Percentiles rank a stretch among this genome's conserved stretches.
phyloP scores from a whole-genome alignment of 1,139 yeast species.

The Suhomyces bokatorum region DNA sequence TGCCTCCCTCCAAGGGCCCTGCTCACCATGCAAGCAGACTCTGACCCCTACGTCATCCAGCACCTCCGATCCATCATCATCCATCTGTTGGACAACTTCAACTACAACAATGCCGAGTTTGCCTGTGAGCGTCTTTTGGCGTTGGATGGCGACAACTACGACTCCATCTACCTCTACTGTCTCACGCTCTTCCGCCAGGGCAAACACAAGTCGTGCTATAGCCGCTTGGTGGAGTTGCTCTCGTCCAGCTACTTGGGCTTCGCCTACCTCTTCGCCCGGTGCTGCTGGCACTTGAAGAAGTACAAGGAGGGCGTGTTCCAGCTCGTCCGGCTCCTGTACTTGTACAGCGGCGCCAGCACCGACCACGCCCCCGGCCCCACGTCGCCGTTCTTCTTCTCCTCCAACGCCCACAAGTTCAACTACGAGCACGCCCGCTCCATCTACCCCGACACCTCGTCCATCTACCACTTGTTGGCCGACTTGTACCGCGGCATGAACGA shows the following conservation, averaged over 20 bases:
- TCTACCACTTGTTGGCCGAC: slow-evolving; percentile 70
- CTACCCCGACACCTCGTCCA: slow-evolving; percentile 64
- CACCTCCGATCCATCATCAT: slow-evolving; percentile 58
- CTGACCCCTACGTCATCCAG: slow-evolving; percentile 27
- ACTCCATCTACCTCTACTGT: slow-evolving; percentile 64
- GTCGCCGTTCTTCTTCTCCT: slow-evolving; percentile 21
- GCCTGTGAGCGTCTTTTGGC: slow-evolving; percentile 77
- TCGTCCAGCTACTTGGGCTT: slow-evolving; percentile 63
- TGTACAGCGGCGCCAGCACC: slow-evolving; percentile 37
- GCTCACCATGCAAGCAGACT: slow-evolving; percentile 7
- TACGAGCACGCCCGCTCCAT: slow-evolving; percentile 39
- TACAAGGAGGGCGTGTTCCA: slow-evolving; percentile 66
- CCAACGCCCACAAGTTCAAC: slow-evolving; percentile 29
- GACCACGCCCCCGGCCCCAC: slow-evolving; percentile 7
- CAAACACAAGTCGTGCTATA: slow-evolving; percentile 62
- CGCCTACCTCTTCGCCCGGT: slow-evolving; percentile 64
- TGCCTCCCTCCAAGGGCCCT: too few species aligned
- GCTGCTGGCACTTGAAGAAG: slow-evolving; percentile 58
- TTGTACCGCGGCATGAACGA: slow-evolving; percentile 56
- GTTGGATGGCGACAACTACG: slow-evolving; percentile 47
- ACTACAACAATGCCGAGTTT: slow-evolving; percentile 73
- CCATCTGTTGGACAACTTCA: slow-evolving; percentile 71
- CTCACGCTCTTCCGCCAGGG: slow-evolving; percentile 56
- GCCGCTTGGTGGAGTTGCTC: slow-evolving; percentile 37
- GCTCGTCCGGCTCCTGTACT: slow-evolving; percentile 36